phyloP scores from a whole-genome alignment of 306 rosid genomes.

The Chamaecrista fasciculata region DNA sequence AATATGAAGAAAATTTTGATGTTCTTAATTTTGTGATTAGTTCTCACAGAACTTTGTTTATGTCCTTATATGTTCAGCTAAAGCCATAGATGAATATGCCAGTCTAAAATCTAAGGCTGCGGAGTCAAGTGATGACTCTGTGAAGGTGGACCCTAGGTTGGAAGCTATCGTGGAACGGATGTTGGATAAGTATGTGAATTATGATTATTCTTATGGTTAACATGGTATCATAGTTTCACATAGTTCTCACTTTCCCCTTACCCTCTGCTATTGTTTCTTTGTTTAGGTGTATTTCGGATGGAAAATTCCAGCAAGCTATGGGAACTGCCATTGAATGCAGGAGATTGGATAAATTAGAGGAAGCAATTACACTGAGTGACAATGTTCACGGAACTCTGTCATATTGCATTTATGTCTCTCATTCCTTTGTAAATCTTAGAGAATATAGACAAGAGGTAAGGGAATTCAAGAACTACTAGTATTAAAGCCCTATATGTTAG shows the following conservation, averaged over 20 bases:
- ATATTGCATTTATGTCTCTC: conserved; percentile 86
- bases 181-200: conserved; percentile 79
- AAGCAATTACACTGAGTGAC: conserved; percentile 95
- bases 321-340: conserved; percentile 97
- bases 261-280: conserved; percentile 17
- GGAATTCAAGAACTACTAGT: conserved; percentile 3
- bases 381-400: conserved; percentile 86
- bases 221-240: neutral
- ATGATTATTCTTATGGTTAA: neutral
- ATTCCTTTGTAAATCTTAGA: conserved; percentile 85
- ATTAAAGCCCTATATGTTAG: conserved; percentile 9
- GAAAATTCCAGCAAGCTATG: conserved; percentile 97
- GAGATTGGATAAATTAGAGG: conserved; percentile 97
- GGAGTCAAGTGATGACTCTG: conserved; percentile 61
- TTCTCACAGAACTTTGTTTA: conserved; percentile 1
- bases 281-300: conserved; percentile 84
- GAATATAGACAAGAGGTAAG: conserved; percentile 93
- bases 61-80: conserved; percentile 65
- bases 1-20: neutral
- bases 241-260: neutral
- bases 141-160: conserved; percentile 75
- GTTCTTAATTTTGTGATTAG: neutral
- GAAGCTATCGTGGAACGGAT: conserved; percentile 96
- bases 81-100: conserved; percentile 96
- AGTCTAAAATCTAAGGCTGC: conserved; percentile 78